Conservation (phyloP, 192 early-diverging fungal species). For the Umbelopsis sp. region DNA sequence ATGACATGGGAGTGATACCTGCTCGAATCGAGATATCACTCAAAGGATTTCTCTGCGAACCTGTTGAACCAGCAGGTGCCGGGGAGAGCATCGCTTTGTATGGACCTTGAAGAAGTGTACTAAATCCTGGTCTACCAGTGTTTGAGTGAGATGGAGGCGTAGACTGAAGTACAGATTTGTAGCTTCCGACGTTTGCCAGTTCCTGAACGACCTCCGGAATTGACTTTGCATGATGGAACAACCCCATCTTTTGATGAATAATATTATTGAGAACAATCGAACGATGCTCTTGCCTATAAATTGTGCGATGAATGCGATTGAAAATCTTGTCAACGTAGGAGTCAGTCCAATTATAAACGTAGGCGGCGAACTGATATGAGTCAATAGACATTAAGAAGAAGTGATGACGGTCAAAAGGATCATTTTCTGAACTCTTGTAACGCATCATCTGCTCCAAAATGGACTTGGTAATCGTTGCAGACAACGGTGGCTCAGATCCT, state of each 20-base stretch:
- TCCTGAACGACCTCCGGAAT: slow-evolving; percentile 30
- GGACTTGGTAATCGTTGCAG: slow-evolving; percentile 29
- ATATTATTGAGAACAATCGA: slow-evolving; percentile 51
- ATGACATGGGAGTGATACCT: not conserved
- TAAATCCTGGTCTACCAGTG: not conserved
- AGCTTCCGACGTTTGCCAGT: not conserved
- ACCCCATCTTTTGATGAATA: slow-evolving; percentile 61
- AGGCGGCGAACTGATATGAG: slow-evolving; percentile 40
- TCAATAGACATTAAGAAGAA: slow-evolving; percentile 54
- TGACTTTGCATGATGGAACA: slow-evolving; percentile 52
- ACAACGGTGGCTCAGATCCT: not conserved
- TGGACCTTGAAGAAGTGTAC: not conserved
- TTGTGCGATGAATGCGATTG: slow-evolving; percentile 35
- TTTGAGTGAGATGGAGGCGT: not conserved
- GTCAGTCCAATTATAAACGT: slow-evolving; percentile 57
- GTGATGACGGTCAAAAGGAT: slow-evolving; percentile 32
- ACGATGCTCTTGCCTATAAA: slow-evolving; percentile 51
- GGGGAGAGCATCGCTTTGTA: not conserved
- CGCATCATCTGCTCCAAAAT: slow-evolving; percentile 44
- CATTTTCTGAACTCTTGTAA: slow-evolving; percentile 32
- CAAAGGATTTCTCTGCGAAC: not conserved
- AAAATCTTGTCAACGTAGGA: slow-evolving; percentile 50
- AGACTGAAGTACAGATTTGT: not conserved
- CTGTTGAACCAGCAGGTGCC: not conserved
- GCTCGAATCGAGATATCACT: not conserved